Evolutionary conservation across 106 monocot genomes (phyloP).

Genomic region (Dioscorea dumetorum): DNA sequence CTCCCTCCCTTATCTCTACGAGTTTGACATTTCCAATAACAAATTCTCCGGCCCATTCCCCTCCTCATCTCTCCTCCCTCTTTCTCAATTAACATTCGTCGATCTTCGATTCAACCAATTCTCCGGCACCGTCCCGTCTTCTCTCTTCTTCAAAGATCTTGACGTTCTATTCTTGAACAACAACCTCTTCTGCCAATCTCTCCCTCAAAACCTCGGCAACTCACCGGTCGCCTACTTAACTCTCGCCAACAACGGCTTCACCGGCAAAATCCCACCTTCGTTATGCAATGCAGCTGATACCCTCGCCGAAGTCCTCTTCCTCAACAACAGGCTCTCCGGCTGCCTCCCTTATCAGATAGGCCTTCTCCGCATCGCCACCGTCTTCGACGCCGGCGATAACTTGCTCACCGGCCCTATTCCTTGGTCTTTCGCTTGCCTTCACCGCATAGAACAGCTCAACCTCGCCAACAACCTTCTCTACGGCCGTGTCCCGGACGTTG

Average conservation of each 20-base stretch:
- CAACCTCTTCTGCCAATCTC: slow-evolving; percentile 27
- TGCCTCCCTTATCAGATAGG: slow-evolving; percentile 56
- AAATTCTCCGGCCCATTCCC: slow-evolving; percentile 35
- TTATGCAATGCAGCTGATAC: slow-evolving; percentile 25
- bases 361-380: slow-evolving; percentile 26
- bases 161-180: slow-evolving; percentile 65
- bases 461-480: slow-evolving; percentile 48
- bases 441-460: slow-evolving; percentile 51
- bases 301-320: slow-evolving; percentile 42
- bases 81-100: slow-evolving; percentile 23
- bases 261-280: slow-evolving; percentile 31
- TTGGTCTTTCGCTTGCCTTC: slow-evolving; percentile 38
- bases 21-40: slow-evolving; percentile 72
- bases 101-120: slow-evolving; percentile 62
- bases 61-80: slow-evolving; percentile 8
- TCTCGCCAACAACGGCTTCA: slow-evolving; percentile 61
- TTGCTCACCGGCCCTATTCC: slow-evolving; percentile 45
- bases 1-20: slow-evolving; percentile 41
- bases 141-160: slow-evolving; percentile 16
- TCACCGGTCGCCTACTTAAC: slow-evolving; percentile 26
- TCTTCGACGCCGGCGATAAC: slow-evolving; percentile 49
- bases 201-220: slow-evolving; percentile 30
- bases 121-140: slow-evolving; percentile 35
- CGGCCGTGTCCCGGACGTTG: slow-evolving; percentile 36
- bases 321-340: slow-evolving; percentile 45